Conservation (phyloP, 208 protist species). For the Balamuthia mandrillaris region DNA sequence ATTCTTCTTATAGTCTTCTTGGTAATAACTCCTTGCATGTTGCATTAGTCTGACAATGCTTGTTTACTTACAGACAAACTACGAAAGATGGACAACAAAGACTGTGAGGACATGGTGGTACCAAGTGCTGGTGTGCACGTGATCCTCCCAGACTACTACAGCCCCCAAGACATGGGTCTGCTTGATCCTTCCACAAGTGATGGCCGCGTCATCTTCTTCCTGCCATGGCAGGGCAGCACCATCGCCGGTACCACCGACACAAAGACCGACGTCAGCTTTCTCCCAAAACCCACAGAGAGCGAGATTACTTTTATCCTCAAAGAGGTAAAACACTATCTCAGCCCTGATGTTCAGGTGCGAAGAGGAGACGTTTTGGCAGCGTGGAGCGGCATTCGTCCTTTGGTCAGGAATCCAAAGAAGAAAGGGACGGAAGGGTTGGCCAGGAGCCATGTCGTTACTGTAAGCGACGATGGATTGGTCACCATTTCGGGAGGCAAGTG, state of each 20-base stretch:
- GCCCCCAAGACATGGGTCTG: slow-evolving; percentile 40
- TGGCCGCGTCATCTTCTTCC: slow-evolving; percentile 54
- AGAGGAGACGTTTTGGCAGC: slow-evolving; percentile 36
- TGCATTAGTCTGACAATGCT: too few relatives aligned
- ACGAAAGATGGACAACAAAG: slow-evolving; percentile 16
- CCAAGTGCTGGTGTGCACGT: slow-evolving; percentile 37
- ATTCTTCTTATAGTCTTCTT: too few relatives aligned
- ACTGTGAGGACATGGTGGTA: neutral
- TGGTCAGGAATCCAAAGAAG: slow-evolving; percentile 7
- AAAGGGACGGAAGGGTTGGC: neutral
- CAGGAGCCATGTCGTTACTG: slow-evolving; percentile 38
- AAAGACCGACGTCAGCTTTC: neutral
- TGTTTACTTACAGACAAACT: neutral
- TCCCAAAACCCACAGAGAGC: slow-evolving; percentile 37
- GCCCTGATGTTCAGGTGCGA: neutral
- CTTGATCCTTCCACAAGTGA: slow-evolving; percentile 51
- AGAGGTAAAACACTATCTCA: neutral
- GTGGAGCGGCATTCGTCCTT: slow-evolving; percentile 57
- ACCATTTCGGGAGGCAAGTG: slow-evolving; percentile 55
- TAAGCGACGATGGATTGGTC: slow-evolving; percentile 2
- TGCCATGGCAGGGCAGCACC: slow-evolving; percentile 45
- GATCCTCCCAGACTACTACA: slow-evolving; percentile 32
- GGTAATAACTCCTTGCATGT: too few relatives aligned
- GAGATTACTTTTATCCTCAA: slow-evolving; percentile 45
- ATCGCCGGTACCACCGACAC: slow-evolving; percentile 50